Evolutionary conservation across 2,329 filamentous ascomycete genomes (phyloP).

Genomic region (Xylariales sp.): DNA sequence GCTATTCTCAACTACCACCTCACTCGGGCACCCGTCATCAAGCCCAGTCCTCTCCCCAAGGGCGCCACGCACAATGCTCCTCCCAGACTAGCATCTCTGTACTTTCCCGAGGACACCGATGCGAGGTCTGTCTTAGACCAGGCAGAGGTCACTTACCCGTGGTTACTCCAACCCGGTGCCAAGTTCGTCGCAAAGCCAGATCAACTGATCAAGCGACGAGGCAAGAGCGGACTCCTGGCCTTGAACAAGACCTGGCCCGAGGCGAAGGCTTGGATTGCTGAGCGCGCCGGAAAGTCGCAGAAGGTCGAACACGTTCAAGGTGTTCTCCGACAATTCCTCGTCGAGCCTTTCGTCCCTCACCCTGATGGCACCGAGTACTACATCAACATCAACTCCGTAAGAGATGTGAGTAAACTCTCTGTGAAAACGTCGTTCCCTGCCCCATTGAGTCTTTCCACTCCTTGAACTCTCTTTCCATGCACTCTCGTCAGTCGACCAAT

Average conservation of each 20-base stretch:
- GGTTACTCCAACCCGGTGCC: conserved; percentile 76
- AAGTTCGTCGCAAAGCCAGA: conserved; percentile 99
- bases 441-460: conserved; percentile 14
- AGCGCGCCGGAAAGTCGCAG: conserved; percentile 85
- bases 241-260: conserved; percentile 98
- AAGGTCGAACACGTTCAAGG: conserved; percentile 90
- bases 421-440: conserved; percentile 7
- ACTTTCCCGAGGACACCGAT: conserved; percentile 86
- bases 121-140: conserved; percentile 84
- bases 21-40: conserved; percentile 94
- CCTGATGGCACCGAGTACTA: conserved; percentile 96
- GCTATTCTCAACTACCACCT: conserved; percentile 99
- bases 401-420: conserved; percentile 72
- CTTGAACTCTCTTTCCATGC: not conserved
- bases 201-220: conserved; percentile 99
- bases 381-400: conserved; percentile 99
- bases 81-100: conserved; percentile 81
- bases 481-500: too few relatives aligned
- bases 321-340: conserved; percentile 88
- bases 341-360: conserved; percentile 98
- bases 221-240: conserved; percentile 94
- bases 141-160: conserved; percentile 94
- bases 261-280: conserved; percentile 88
- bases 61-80: conserved; percentile 87
- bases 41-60: conserved; percentile 86